Evolutionary conservation across 345 rosid species (phyloP), one percentile per base, ranked within the genome.

Genomic region (Syzygium grande): DNA sequence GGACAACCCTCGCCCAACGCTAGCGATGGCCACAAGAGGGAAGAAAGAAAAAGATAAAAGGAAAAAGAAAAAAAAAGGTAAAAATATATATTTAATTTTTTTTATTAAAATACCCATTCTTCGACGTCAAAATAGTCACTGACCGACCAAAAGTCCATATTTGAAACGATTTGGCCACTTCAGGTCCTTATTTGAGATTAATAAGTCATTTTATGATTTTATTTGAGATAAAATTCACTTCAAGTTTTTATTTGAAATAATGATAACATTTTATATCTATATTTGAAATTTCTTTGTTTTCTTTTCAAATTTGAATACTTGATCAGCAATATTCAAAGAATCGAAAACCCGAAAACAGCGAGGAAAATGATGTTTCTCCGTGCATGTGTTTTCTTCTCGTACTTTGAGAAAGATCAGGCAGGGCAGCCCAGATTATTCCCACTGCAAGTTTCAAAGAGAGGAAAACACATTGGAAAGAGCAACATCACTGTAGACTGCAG

Each of bases 171-270:
- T 41, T 41, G 6, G 6, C 6, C 5, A 41, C 6, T 41, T 41
- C 0, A 23, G 0, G 0, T 23, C 0, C 0, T 56, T 56, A 56
- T 56, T 56, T 56, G 0, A 56, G 43, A 41, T 41, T 41, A 41
- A 41, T 41, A 41, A 41, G 6, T 3, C 0, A 23, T 23, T 56
- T 9, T 0, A 56, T 0, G 0, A 0, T 56, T 0, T 4, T 56
- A 56, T 23, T 56, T 23, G 3, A 23, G 22, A 10, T 23, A 56
- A 56, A 41, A 41, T 23, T 56, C 2, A 56, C 0, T 56, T 56
- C 4, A 56, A 56, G 1, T 0, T 4, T 3, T 9, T 56, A 23
- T 56, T 3, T 56, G 2, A 23, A 5, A 56, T 23, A 56, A 56
- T 23, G 25, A 56, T 1, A 56, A 5, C 5, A 56, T 9, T 56